phyloP scores from a whole-genome alignment of 2,329 filamentous ascomycete genomes.

The Penicillium polonicum region DNA sequence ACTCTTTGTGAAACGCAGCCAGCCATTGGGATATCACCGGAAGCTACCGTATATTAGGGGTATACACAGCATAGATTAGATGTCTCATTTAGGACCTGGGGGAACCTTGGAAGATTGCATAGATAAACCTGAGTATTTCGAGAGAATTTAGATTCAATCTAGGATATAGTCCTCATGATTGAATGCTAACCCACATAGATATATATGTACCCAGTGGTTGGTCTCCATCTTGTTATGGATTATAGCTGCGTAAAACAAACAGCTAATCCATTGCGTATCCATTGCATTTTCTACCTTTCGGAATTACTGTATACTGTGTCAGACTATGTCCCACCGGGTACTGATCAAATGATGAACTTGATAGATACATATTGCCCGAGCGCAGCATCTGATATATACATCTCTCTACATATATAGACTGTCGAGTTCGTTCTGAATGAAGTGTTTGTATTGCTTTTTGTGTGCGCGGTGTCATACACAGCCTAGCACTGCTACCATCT shows the following conservation, averaged over 20 bases:
- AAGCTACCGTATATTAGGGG: neutral
- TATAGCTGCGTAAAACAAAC: neutral
- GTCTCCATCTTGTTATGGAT: too few species aligned
- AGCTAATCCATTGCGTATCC: neutral
- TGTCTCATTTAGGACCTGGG: neutral
- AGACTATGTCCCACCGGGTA: neutral
- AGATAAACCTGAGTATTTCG: neutral
- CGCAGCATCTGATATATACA: neutral
- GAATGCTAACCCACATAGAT: too few species aligned
- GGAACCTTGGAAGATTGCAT: neutral
- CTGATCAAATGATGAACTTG: neutral
- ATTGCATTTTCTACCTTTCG: neutral
- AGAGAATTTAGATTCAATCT: neutral
- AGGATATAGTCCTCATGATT: neutral
- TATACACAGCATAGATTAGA: neutral
- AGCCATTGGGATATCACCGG: constrained; percentile 16
- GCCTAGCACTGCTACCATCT: neutral
- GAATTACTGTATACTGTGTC: neutral
- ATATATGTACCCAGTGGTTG: neutral
- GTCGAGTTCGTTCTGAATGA: neutral
- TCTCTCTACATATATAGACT: neutral
- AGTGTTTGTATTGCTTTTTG: neutral
- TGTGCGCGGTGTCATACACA: neutral
- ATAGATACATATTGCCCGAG: constrained; percentile 1
- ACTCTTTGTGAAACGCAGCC: constrained; percentile 13